These are phyloP conservation scores for Pelagophyceae sp. DNA, from an alignment of 352 stramenopile genomes.

Conservation along the genomic window DNA sequence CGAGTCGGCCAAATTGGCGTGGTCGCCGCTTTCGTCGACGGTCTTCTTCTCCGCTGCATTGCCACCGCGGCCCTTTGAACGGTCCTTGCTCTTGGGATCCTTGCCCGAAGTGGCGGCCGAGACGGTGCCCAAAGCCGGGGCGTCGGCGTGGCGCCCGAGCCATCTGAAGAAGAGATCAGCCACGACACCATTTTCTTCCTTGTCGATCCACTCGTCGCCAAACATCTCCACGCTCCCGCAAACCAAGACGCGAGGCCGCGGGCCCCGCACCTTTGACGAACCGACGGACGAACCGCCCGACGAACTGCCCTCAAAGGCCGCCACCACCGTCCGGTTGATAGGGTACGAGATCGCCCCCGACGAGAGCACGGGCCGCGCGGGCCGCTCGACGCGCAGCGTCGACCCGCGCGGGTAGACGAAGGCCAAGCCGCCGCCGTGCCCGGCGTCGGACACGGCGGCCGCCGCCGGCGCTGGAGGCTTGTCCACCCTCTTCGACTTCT, in stretches of 20 bases:
- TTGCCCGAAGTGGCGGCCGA: neutral
- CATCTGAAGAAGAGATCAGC: conserved; percentile 83
- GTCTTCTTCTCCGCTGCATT: neutral
- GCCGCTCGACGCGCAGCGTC: conserved; percentile 81
- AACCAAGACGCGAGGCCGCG: conserved; percentile 56
- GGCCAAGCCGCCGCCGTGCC: conserved; percentile 60
- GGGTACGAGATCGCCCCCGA: conserved; percentile 88
- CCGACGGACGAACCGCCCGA: neutral
- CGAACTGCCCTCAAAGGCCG: conserved; percentile 60
- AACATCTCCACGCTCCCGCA: conserved; percentile 84
- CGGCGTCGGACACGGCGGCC: neutral
- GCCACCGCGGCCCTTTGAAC: neutral
- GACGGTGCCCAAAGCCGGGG: neutral
- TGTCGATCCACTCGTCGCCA: conserved; percentile 84
- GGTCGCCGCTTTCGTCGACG: neutral
- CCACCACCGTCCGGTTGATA: conserved; percentile 79
- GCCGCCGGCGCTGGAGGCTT: too few species aligned
- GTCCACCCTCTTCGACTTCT: conserved; percentile 15
- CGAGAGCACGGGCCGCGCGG: conserved; percentile 54
- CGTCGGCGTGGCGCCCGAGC: conserved; percentile 39
- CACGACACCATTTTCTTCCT: conserved; percentile 80
- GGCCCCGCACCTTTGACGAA: too few species aligned
- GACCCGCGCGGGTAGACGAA: conserved; percentile 90
- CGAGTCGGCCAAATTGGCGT: conserved; percentile 48
- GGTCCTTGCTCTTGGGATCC: neutral